phyloP scores from a whole-genome alignment of 2,329 filamentous ascomycete genomes.

The Bertia moriformis region DNA sequence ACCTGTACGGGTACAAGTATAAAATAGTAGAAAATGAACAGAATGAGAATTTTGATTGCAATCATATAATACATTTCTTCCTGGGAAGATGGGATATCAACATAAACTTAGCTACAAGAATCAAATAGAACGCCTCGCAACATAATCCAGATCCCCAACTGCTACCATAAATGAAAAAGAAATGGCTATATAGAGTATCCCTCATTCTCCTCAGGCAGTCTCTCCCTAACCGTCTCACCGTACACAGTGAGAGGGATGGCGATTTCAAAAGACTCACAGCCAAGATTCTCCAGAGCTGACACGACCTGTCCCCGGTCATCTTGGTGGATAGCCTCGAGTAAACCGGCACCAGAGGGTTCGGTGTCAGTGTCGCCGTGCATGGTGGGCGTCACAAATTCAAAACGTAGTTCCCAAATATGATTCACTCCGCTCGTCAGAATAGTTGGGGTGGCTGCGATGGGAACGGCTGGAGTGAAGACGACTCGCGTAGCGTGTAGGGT shows the following conservation, averaged over 20 bases:
- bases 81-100: no score
- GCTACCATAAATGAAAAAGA: no score
- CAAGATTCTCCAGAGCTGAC: not conserved
- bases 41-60: no score
- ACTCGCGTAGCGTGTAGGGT: slow-evolving; percentile 48
- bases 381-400: slow-evolving; percentile 52
- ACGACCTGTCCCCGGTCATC: not conserved
- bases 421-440: slow-evolving; percentile 57
- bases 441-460: slow-evolving; percentile 48
- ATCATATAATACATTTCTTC: no score
- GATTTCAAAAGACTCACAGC: slow-evolving; percentile 1
- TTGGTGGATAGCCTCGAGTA: not conserved
- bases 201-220: not conserved
- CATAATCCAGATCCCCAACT: no score
- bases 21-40: no score
- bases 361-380: not conserved
- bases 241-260: not conserved
- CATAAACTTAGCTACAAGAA: no score
- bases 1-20: no score
- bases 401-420: slow-evolving; percentile 49
- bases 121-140: no score
- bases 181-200: not conserved
- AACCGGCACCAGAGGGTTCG: not conserved
- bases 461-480: slow-evolving; percentile 50
- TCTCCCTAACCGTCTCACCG: not conserved